Evolutionary conservation across 2,329 filamentous ascomycete genomes (phyloP), one percentile per base, ranked within the genome.

Genomic region (Rhynchosporium graminicola): DNA sequence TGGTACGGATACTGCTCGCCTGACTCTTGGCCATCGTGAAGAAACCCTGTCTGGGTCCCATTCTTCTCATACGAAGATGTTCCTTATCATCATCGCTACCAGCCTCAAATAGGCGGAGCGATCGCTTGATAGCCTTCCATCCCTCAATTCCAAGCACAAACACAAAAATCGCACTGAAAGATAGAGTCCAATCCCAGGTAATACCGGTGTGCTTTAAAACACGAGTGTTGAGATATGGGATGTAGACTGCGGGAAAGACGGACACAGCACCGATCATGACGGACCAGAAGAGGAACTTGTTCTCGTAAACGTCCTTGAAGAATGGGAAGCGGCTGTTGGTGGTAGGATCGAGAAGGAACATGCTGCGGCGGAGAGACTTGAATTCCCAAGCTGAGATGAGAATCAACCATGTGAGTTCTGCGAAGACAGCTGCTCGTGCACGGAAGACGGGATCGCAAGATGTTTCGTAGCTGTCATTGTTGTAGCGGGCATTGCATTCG

Each of bases 191-290:
- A 72, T 88, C 85, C 86, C 86, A 88, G 7, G 77, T 78, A 61
- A 88, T 87, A 1, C 81, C 82, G 6, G 76, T 80, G 68, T 87
- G 85, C 68, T 84, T 83, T 76, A 87, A 87, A 1, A 87, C 85
- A 2, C 77, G 76, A n/a, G 80, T 80, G 69, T 87, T 88, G 68
- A 88, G 79, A 38, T 83, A 83, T 0, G 86, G 86, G 63, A 89
- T 87, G 70, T 89, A 89, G 3, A 85, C 74, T n/a, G 80, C 78
- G 0, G 83, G 82, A 69, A 85, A 84, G 2, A 83, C 81, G 9
- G 80, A 80, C 28, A 83, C 63, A 56, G 80, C 81, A 5, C 82
- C 82, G 15, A 82, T 74, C 65, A 83, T 76, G 61, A 85, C 80
- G 10, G 82, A 77, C 74, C 76, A 84, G 76, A 85, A 85, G 33